Evolutionary conservation across 495 filamentous ascomycete species (phyloP).

Genomic region (Tuber indicum): DNA sequence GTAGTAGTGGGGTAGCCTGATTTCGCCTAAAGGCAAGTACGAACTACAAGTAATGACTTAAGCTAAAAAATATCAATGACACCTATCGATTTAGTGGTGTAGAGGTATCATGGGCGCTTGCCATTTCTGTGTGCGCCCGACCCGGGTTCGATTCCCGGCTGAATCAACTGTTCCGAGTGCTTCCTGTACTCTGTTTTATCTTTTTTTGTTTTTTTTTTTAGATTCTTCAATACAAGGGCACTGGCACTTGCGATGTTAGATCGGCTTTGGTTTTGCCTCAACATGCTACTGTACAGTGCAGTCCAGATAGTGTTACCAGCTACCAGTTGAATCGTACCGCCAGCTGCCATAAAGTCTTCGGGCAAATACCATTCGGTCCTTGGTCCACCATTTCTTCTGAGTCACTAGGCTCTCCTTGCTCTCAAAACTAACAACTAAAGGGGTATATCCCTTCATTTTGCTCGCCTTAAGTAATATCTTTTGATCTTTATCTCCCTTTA

Average conservation of each 20-base stretch:
- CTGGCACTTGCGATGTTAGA: not conserved
- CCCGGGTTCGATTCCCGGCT: conserved; percentile 19
- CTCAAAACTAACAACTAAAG: not conserved
- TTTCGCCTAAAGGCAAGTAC: not conserved
- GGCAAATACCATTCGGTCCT: not conserved
- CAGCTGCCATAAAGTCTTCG: not conserved
- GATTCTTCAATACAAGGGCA: not conserved
- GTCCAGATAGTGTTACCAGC: not conserved
- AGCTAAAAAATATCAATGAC: not conserved
- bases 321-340: not conserved
- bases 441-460: not conserved
- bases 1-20: not conserved
- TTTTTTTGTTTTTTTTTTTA: not conserved
- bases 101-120: conserved; percentile 19
- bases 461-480: not conserved
- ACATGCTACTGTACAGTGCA: not conserved
- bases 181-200: not conserved
- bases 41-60: not conserved
- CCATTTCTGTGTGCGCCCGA: conserved; percentile 16
- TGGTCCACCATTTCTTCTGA: not conserved
- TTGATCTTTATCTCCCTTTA: not conserved
- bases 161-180: not conserved
- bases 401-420: not conserved
- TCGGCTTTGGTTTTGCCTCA: not conserved
- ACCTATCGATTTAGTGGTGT: conserved; percentile 13